Conservation (phyloP, 345 rosid species). For the Salix udensis region DNA sequence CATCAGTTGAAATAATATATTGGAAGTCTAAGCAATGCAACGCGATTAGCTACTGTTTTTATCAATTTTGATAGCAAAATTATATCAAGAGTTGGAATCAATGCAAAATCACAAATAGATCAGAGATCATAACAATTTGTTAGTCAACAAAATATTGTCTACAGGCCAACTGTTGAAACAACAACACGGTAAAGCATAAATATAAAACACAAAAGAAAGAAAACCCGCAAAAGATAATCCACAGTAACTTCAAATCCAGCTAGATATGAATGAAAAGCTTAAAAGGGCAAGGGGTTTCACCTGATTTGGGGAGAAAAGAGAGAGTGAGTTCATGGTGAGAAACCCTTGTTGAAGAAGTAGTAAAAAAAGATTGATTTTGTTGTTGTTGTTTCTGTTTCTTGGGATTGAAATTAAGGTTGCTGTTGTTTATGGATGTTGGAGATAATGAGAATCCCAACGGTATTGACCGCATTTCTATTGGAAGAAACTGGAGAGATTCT, state of each 20-base stretch:
- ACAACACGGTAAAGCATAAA: no score
- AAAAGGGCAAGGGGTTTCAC: constrained; percentile 21
- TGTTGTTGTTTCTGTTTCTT: constrained; percentile 14
- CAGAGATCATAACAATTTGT: no score
- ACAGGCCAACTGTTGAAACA: no score
- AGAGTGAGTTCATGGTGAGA: constrained; percentile 22
- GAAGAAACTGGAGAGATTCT: constrained; percentile 6
- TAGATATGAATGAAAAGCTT: not conserved
- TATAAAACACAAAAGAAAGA: not conserved
- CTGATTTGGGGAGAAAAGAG: constrained; percentile 35
- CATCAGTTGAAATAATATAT: no score
- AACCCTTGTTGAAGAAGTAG: constrained; percentile 22
- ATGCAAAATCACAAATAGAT: no score
- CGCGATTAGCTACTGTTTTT: no score
- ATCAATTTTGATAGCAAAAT: no score
- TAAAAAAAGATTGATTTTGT: constrained; percentile 7
- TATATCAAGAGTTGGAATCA: no score
- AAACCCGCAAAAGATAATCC: not conserved
- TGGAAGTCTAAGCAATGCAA: no score
- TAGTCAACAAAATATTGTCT: no score
- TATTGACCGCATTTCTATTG: constrained; percentile 60
- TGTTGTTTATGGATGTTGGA: constrained; percentile 24
- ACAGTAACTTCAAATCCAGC: not conserved
- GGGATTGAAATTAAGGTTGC: constrained; percentile 26
- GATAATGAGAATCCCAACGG: constrained; percentile 57